These are phyloP conservation scores for Russula dissimulans DNA, from an alignment of 768 basidiomycete genomes.

Conservation along the genomic window DNA sequence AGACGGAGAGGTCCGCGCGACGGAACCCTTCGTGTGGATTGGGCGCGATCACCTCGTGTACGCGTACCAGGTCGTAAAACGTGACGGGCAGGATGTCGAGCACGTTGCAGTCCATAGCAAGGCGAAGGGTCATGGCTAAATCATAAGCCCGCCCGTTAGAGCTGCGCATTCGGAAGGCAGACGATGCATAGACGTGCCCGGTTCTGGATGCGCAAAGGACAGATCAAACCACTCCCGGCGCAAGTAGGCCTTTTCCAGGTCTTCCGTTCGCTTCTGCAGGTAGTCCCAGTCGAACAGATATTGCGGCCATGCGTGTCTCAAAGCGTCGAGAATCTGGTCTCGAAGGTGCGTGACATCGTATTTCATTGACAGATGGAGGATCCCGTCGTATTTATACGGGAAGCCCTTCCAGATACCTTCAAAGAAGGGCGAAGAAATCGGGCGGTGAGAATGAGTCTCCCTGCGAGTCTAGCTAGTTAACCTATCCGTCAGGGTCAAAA, in stretches of 20 bases:
- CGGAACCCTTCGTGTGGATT: slow-evolving; percentile 9
- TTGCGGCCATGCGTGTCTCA: slow-evolving; percentile 15
- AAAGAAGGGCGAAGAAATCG: slow-evolving; percentile 14
- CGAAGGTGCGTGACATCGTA: slow-evolving; percentile 5
- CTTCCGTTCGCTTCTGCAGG: slow-evolving; percentile 14
- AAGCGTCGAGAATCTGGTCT: slow-evolving; percentile 5
- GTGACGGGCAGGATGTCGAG: slow-evolving; percentile 16
- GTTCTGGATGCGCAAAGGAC: slow-evolving; percentile 16
- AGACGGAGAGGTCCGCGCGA: slow-evolving; percentile 12
- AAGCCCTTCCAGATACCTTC: slow-evolving; percentile 17
- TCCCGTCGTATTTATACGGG: slow-evolving; percentile 12
- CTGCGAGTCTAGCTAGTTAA: neutral
- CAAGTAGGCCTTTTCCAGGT: slow-evolving; percentile 11
- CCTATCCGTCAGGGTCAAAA: neutral
- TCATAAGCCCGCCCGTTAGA: neutral
- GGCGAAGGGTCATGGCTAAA: slow-evolving; percentile 12
- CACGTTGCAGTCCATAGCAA: slow-evolving; percentile 14
- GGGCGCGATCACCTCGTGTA: slow-evolving; percentile 11
- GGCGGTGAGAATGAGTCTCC: slow-evolving; percentile 11
- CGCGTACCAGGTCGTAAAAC: slow-evolving; percentile 14
- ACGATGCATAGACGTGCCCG: slow-evolving; percentile 4
- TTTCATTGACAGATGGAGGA: slow-evolving; percentile 15
- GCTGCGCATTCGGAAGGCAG: neutral
- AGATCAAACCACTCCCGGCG: slow-evolving; percentile 10
- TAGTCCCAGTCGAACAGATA: slow-evolving; percentile 15